Conservation (phyloP, 306 rosid species). For the Dalbergia cochinchinensis region DNA sequence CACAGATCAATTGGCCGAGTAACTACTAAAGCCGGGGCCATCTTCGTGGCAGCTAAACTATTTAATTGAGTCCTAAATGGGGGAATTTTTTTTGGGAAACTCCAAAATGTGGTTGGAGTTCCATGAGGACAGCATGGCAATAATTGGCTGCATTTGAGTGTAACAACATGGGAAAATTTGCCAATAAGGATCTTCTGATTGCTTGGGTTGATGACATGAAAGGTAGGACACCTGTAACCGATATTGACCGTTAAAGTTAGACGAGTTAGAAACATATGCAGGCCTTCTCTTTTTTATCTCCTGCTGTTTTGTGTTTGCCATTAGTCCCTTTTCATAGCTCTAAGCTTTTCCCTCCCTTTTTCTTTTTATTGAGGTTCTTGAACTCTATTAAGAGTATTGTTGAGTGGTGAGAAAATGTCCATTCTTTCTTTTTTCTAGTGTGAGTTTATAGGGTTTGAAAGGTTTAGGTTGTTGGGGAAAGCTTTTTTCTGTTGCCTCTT, state of each 20-base stretch:
- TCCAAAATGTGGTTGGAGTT: constrained; percentile 67
- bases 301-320: constrained; percentile 64
- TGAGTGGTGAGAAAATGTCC: constrained; percentile 75
- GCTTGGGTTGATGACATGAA: constrained; percentile 80
- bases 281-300: constrained; percentile 57
- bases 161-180: constrained; percentile 64
- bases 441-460: constrained; percentile 70
- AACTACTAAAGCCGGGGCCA: constrained; percentile 68
- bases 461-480: constrained; percentile 81
- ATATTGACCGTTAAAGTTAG: constrained; percentile 80
- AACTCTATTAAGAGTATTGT: constrained; percentile 60
- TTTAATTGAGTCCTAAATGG: constrained; percentile 55
- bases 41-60: constrained; percentile 53
- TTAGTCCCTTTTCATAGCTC: constrained; percentile 57
- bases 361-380: constrained; percentile 54
- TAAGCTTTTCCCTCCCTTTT: constrained; percentile 50
- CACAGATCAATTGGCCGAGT: constrained; percentile 93
- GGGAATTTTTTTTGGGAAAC: constrained; percentile 53
- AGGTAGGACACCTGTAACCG: constrained; percentile 83
- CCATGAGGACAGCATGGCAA: constrained; percentile 55
- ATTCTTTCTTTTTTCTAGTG: constrained; percentile 69
- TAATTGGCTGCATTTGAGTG: constrained; percentile 65
- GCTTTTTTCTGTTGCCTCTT: constrained; percentile 50
- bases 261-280: constrained; percentile 69
- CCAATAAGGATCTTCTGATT: constrained; percentile 70